Percentiles rank a stretch among this genome's conserved stretches.
phyloP scores from a whole-genome alignment of 2,329 filamentous ascomycete genomes.

The Diaporthe sp. region DNA sequence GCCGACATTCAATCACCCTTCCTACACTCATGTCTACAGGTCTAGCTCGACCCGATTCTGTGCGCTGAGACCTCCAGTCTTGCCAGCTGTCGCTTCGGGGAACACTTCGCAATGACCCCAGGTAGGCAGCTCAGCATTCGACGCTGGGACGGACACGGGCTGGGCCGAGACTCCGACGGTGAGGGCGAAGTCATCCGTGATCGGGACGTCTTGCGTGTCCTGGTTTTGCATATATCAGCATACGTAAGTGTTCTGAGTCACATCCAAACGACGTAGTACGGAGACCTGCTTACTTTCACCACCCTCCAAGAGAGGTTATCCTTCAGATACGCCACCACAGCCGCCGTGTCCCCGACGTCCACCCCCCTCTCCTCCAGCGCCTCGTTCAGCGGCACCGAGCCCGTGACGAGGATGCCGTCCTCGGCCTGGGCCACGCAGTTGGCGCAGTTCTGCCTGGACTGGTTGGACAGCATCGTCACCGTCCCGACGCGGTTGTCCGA shows the following conservation, averaged over 20 bases:
- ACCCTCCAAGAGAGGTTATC: conserved; percentile 16
- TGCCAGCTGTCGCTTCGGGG: conserved; percentile 23
- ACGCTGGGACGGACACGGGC: not conserved
- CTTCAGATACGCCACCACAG: conserved; percentile 18
- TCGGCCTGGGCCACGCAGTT: conserved; percentile 28
- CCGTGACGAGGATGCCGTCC: conserved; percentile 14
- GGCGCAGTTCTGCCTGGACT: not conserved
- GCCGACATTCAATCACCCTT: not conserved
- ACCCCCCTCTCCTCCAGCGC: not conserved
- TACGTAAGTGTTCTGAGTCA: not conserved
- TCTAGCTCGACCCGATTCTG: not conserved
- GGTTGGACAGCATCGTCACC: conserved; percentile 34
- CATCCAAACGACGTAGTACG: not conserved
- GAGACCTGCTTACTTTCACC: not conserved
- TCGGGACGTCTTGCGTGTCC: conserved; percentile 15
- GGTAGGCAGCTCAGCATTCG: conserved; percentile 1
- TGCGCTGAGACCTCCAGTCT: not conserved
- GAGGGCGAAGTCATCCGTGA: conserved; percentile 28
- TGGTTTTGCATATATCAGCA: not conserved
- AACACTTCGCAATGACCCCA: conserved; percentile 13
- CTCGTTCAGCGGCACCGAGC: conserved; percentile 18
- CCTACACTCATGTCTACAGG: not conserved
- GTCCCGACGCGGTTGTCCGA: conserved; percentile 14
- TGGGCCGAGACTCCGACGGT: conserved; percentile 22
- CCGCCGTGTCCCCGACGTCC: not conserved